These are phyloP conservation scores for Phytophthora niederhauseri DNA, from an alignment of 352 stramenopile genomes.

Conservation along the genomic window DNA sequence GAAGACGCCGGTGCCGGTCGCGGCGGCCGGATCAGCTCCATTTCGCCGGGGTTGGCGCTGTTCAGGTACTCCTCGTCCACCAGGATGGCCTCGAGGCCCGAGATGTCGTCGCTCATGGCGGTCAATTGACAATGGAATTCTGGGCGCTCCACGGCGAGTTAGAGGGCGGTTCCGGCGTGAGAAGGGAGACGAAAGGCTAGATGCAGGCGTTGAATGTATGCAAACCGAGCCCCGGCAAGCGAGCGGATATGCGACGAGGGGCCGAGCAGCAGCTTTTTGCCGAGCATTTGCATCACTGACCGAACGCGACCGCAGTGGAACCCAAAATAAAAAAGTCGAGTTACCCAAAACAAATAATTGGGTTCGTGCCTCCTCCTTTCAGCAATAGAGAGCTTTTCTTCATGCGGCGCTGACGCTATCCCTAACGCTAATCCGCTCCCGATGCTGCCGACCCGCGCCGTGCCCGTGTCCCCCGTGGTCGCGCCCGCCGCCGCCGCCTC, in stretches of 20 bases:
- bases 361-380: too few species aligned
- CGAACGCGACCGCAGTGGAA: neutral
- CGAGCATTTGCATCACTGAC: neutral
- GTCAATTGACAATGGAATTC: neutral
- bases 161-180: neutral
- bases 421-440: too few species aligned
- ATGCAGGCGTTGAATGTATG: neutral
- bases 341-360: too few species aligned
- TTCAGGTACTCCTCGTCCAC: slow-evolving; percentile 43
- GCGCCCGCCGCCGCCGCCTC: neutral
- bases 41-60: slow-evolving; percentile 19
- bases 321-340: neutral
- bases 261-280: neutral
- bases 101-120: slow-evolving; percentile 37
- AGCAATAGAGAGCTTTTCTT: too few species aligned
- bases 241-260: slow-evolving; percentile 24
- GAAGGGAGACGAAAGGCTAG: neutral
- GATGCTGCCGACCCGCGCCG: slow-evolving; percentile 12
- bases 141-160: neutral
- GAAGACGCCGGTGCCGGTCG: slow-evolving; percentile 3
- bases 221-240: slow-evolving; percentile 1
- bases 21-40: slow-evolving; percentile 7
- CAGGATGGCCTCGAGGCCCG: slow-evolving; percentile 27
- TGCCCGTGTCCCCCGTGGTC: neutral
- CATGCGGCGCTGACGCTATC: neutral